Conservation (phyloP, 177 flowering plant genomes). For the Vitis hybrid region DNA sequence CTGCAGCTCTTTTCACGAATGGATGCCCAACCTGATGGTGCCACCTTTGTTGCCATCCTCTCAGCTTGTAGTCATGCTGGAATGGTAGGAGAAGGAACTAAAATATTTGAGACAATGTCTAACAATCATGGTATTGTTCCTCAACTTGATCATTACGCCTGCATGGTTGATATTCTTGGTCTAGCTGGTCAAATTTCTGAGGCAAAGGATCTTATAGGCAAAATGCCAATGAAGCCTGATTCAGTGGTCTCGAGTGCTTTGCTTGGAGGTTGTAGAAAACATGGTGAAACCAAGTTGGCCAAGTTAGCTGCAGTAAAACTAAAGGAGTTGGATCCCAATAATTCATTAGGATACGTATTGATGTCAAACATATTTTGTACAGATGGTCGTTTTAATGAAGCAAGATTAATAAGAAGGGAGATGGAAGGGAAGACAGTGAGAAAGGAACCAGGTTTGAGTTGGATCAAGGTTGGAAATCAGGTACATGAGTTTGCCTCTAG, state of each 20-base stretch:
- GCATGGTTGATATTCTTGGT: slow-evolving; percentile 76
- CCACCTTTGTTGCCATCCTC: slow-evolving; percentile 73
- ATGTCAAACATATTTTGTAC: too few species aligned
- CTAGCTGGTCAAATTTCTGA: slow-evolving; percentile 53
- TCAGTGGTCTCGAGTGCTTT: slow-evolving; percentile 73
- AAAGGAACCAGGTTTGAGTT: too few species aligned
- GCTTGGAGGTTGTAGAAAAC: slow-evolving; percentile 71
- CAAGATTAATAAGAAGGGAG: too few species aligned
- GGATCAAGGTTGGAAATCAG: too few species aligned
- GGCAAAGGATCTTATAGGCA: slow-evolving; percentile 50
- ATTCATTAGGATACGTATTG: slow-evolving; percentile 65
- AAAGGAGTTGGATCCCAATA: slow-evolving; percentile 60
- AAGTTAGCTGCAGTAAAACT: slow-evolving; percentile 49
- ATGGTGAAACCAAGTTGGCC: slow-evolving; percentile 54
- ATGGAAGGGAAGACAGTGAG: too few species aligned
- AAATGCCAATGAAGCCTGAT: slow-evolving; percentile 73
- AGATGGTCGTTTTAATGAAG: too few species aligned
- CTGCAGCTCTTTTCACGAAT: slow-evolving; percentile 48
- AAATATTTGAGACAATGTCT: slow-evolving; percentile 55
- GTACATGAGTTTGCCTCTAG: too few species aligned
- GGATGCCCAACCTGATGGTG: slow-evolving; percentile 57
- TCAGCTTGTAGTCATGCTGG: slow-evolving; percentile 82
- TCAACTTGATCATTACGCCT: slow-evolving; percentile 72
- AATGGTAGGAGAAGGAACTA: slow-evolving; percentile 54
- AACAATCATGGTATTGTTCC: slow-evolving; percentile 42